Evolutionary conservation across 208 protist species (phyloP).

Genomic region (Crithidia fasciculata): DNA sequence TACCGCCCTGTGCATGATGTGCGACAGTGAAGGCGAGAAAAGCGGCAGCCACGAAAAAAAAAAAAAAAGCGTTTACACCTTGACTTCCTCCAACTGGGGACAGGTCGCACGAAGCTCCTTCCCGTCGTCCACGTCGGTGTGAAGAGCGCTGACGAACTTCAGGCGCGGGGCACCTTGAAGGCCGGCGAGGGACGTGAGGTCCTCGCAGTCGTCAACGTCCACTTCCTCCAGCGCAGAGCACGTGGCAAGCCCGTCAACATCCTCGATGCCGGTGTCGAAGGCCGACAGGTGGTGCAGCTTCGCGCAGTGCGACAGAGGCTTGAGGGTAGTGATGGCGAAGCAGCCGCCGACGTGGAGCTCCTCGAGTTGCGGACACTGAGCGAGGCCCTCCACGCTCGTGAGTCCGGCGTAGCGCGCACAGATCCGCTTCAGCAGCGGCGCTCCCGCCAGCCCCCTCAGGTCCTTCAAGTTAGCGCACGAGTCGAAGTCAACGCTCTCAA

Average conservation of each 20-base stretch:
- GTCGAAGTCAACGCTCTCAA: slow-evolving; percentile 8
- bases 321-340: background rate
- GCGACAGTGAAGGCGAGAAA: too few species aligned
- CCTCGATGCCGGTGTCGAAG: slow-evolving; percentile 8
- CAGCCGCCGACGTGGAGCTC: slow-evolving; percentile 1
- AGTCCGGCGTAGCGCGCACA: slow-evolving; percentile 4
- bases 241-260: background rate
- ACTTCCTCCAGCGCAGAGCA: slow-evolving; percentile 13
- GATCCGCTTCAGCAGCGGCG: slow-evolving; percentile 1
- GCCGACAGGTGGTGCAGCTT: background rate
- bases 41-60: background rate
- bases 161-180: slow-evolving; percentile 1
- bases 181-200: background rate
- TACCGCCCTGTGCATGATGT: too few species aligned
- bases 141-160: background rate
- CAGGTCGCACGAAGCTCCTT: background rate
- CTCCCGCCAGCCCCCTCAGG: slow-evolving; percentile 1
- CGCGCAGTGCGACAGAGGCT: background rate
- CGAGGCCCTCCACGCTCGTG: slow-evolving; percentile 1
- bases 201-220: slow-evolving; percentile 7
- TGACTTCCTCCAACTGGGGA: background rate
- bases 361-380: slow-evolving; percentile 1
- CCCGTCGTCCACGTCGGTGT: slow-evolving; percentile 12
- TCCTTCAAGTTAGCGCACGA: slow-evolving; percentile 6
- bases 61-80: slow-evolving; percentile 5